A percentile compares a stretch with the other conserved stretches of the same genome.
Evolutionary conservation across 768 basidiomycete genomes (phyloP).

Genomic region (Postia placenta): DNA sequence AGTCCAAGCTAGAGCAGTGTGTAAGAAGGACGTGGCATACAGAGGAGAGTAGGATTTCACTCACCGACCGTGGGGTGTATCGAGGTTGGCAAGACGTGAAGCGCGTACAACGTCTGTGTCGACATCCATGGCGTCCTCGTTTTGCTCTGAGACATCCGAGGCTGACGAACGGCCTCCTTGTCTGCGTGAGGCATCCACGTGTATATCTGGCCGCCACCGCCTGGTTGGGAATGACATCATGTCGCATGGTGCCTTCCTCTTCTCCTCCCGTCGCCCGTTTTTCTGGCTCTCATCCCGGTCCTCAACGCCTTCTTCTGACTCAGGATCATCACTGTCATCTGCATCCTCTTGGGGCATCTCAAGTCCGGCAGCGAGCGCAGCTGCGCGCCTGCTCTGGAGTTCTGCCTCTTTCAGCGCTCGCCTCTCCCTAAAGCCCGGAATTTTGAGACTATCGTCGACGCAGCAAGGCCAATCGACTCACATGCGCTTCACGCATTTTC

Average conservation of each 20-base stretch:
- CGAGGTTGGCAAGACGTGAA: slow-evolving; percentile 47
- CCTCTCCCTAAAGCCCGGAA: slow-evolving; percentile 39
- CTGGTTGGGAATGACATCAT: slow-evolving; percentile 19
- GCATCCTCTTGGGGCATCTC: slow-evolving; percentile 5
- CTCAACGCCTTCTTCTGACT: slow-evolving; percentile 30
- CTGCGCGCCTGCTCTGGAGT: slow-evolving; percentile 37
- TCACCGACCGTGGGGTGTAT: slow-evolving; percentile 56
- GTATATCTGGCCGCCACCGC: slow-evolving; percentile 8
- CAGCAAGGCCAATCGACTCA: slow-evolving; percentile 30
- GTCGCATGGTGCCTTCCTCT: slow-evolving; percentile 18
- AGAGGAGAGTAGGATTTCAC: slow-evolving; percentile 19
- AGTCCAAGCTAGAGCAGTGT: slow-evolving; percentile 38
- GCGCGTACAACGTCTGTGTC: background rate
- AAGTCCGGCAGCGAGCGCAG: slow-evolving; percentile 20
- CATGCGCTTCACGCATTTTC: slow-evolving; percentile 70
- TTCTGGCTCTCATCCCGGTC: slow-evolving; percentile 15
- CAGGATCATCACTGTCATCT: slow-evolving; percentile 30
- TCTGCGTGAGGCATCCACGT: background rate
- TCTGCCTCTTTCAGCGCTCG: slow-evolving; percentile 51
- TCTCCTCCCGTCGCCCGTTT: slow-evolving; percentile 5
- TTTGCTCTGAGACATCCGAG: background rate
- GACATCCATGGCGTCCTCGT: slow-evolving; percentile 17
- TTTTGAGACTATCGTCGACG: slow-evolving; percentile 7
- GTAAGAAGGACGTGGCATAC: slow-evolving; percentile 9
- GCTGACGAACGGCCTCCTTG: background rate